Percentiles rank a stretch among this genome's conserved stretches.
phyloP scores from a whole-genome alignment of 805 yeast genomes.

The Kazachstania kunashirensis region DNA sequence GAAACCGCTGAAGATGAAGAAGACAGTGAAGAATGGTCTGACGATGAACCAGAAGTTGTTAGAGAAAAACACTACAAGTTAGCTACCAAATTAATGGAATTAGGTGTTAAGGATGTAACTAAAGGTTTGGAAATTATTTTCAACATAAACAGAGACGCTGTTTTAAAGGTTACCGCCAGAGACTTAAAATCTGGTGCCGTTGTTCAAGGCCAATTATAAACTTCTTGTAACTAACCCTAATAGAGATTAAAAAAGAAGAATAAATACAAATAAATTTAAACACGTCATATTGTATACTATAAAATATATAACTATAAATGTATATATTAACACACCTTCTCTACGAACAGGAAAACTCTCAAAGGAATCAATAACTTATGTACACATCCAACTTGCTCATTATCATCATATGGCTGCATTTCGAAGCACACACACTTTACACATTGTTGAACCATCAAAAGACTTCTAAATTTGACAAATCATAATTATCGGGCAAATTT shows the following conservation, averaged over 20 bases:
- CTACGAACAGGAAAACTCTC: no score
- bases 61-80: conserved; percentile 67
- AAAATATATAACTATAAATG: no score
- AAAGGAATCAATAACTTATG: no score
- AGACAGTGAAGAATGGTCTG: conserved; percentile 42
- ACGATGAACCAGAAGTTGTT: conserved; percentile 81
- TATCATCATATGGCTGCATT: no score
- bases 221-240: no score
- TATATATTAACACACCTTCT: no score
- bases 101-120: conserved; percentile 63
- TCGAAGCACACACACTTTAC: no score
- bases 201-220: conserved; percentile 43
- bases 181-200: conserved; percentile 52
- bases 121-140: conserved; percentile 52
- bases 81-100: conserved; percentile 66
- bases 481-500: no score
- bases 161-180: conserved; percentile 50
- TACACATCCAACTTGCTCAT: no score
- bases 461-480: no score
- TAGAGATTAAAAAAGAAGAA: not conserved
- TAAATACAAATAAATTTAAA: not conserved
- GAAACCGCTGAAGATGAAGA: conserved; percentile 42
- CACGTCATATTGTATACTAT: no score
- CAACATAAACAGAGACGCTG: conserved; percentile 51
- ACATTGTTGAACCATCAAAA: no score